A percentile compares a stretch with the other conserved stretches of the same genome.
phyloP scores from a whole-genome alignment of 2,329 filamentous ascomycete species.

The Penicillium thymicola region DNA sequence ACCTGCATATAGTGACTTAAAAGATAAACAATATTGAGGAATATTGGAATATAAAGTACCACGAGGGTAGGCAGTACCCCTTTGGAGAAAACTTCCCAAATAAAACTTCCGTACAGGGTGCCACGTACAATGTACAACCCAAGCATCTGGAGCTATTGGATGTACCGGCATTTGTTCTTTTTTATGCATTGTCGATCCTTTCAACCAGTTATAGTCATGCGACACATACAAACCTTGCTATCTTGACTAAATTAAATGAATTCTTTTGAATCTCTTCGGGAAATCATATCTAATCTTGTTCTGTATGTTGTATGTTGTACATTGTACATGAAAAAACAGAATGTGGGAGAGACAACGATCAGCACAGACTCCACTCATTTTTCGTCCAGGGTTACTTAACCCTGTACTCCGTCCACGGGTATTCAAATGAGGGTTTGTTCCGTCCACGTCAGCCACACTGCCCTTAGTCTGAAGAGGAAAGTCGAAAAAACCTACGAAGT shows the following conservation, averaged over 20 bases:
- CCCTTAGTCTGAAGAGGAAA: not conserved
- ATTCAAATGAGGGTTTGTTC: not conserved
- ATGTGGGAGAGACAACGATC: not conserved
- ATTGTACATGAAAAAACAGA: not conserved
- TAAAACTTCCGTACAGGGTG: not conserved
- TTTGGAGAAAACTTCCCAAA: not conserved
- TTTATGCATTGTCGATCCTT: not conserved
- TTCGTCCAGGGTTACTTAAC: not conserved
- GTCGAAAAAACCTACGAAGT: not conserved
- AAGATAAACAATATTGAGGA: too few species aligned
- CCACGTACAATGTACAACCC: not conserved
- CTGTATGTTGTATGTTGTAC: not conserved
- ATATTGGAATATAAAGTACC: not conserved
- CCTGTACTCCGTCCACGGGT: not conserved
- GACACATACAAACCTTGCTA: not conserved
- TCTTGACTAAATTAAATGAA: not conserved
- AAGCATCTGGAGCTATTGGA: not conserved
- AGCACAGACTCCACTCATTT: not conserved
- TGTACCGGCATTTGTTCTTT: not conserved
- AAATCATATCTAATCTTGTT: not conserved
- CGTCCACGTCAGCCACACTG: slow-evolving; percentile 3
- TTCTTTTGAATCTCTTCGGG: not conserved
- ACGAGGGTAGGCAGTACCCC: not conserved
- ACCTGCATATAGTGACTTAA: not conserved
- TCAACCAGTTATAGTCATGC: not conserved